Evolutionary conservation across 768 basidiomycete species (phyloP).

Genomic region (Lactarius sanguifluus): DNA sequence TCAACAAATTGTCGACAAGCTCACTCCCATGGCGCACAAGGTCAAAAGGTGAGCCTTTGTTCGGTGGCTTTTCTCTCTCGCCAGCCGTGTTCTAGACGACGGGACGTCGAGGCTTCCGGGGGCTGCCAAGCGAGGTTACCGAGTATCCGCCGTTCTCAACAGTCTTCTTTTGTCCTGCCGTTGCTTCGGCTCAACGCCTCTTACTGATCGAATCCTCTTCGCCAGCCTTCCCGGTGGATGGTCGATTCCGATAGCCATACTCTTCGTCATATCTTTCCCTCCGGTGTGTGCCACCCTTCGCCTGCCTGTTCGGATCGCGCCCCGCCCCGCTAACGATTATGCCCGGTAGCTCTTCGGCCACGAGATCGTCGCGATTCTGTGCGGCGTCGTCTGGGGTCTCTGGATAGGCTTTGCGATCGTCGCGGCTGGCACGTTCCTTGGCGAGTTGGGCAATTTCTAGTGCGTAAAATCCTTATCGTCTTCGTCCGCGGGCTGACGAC

Average conservation of each 20-base stretch:
- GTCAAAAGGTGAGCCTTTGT: conserved; percentile 53
- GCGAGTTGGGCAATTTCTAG: conserved; percentile 89
- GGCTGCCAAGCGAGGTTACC: not conserved
- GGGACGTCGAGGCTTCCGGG: not conserved
- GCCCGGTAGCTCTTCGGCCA: conserved; percentile 78
- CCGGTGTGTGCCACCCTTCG: conserved; percentile 49
- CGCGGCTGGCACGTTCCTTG: conserved; percentile 76
- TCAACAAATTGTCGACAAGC: conserved; percentile 61
- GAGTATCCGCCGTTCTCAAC: conserved; percentile 21
- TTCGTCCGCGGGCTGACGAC: conserved; percentile 1
- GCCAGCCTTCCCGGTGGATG: conserved; percentile 58
- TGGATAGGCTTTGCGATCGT: conserved; percentile 88
- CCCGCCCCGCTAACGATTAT: conserved; percentile 2
- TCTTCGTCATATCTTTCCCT: conserved; percentile 86
- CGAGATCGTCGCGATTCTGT: conserved; percentile 85
- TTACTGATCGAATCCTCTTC: not conserved
- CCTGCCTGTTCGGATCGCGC: not conserved
- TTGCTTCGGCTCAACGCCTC: not conserved
- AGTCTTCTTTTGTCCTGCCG: not conserved
- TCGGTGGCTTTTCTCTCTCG: not conserved
- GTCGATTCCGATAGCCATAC: conserved; percentile 75
- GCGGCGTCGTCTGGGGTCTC: conserved; percentile 89
- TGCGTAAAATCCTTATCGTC: conserved; percentile 40
- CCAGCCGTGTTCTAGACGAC: not conserved
- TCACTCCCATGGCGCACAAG: conserved; percentile 65